phyloP scores from a whole-genome alignment of 2,329 filamentous ascomycete genomes.

The Verticillium alfalfae region DNA sequence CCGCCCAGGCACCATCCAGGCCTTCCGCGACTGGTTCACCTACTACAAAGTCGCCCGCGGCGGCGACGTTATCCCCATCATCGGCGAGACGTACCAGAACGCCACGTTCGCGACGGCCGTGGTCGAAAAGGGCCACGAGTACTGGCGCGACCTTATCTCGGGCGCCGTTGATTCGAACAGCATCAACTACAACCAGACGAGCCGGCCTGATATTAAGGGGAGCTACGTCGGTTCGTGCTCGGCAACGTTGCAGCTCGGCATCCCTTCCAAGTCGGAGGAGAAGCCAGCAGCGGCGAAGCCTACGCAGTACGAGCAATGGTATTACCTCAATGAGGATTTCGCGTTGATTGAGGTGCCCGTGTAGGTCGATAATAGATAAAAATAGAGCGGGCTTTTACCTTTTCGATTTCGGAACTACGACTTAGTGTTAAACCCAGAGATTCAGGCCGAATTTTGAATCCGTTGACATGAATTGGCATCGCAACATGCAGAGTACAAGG shows the following conservation, averaged over 20 bases:
- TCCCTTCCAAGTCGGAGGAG: constrained; percentile 22
- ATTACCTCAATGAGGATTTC: constrained; percentile 26
- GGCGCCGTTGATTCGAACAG: constrained; percentile 27
- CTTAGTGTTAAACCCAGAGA: not conserved
- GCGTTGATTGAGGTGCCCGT: constrained; percentile 17
- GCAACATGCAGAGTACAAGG: too few species aligned
- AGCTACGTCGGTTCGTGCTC: constrained; percentile 25
- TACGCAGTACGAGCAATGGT: constrained; percentile 27
- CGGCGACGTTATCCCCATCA: constrained; percentile 25
- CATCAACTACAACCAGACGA: constrained; percentile 36
- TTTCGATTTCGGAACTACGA: too few species aligned
- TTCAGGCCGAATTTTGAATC: too few species aligned
- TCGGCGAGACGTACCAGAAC: constrained; percentile 28
- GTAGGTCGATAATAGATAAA: not conserved
- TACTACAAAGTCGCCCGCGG: constrained; percentile 35
- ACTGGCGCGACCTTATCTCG: constrained; percentile 31
- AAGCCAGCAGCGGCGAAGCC: constrained; percentile 23
- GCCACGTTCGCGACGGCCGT: constrained; percentile 22
- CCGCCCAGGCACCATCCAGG: constrained; percentile 25
- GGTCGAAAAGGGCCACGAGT: constrained; percentile 28
- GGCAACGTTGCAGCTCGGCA: constrained; percentile 21
- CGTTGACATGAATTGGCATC: too few species aligned
- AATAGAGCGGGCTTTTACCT: too few species aligned
- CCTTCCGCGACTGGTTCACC: constrained; percentile 32
- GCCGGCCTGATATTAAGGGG: constrained; percentile 18